These are phyloP conservation scores for Trametes cubensis DNA, from an alignment of 768 basidiomycete species.

Conservation along the genomic window DNA sequence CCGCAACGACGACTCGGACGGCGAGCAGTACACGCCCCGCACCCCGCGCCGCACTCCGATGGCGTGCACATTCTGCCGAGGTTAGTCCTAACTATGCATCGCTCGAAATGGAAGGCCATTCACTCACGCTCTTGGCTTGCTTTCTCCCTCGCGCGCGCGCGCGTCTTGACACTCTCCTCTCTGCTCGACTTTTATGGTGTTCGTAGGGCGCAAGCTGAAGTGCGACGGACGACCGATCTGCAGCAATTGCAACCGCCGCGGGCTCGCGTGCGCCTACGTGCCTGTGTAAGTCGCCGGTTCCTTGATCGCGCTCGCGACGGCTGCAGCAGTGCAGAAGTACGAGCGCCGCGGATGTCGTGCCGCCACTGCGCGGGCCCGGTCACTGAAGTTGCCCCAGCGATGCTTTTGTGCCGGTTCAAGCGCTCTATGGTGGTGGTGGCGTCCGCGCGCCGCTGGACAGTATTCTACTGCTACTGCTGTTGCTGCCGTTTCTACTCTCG, in stretches of 20 bases:
- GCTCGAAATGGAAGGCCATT: too few relatives aligned
- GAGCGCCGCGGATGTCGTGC: too few relatives aligned
- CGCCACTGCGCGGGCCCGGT: too few relatives aligned
- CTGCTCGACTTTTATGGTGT: neutral
- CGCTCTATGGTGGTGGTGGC: neutral
- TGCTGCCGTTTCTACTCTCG: too few relatives aligned
- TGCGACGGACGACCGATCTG: slow-evolving; percentile 74
- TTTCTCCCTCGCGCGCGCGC: too few relatives aligned
- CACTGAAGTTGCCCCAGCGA: too few relatives aligned
- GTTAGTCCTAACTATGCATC: slow-evolving; percentile 37
- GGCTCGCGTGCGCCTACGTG: slow-evolving; percentile 58
- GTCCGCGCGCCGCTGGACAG: neutral
- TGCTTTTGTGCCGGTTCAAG: too few relatives aligned
- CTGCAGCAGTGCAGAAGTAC: neutral
- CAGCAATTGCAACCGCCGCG: slow-evolving; percentile 64
- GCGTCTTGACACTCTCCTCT: neutral
- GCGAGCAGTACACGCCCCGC: slow-evolving; percentile 30
- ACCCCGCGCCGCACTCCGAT: slow-evolving; percentile 58
- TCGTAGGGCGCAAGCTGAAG: slow-evolving; percentile 69
- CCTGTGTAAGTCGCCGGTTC: slow-evolving; percentile 57
- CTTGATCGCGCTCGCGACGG: neutral
- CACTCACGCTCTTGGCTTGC: too few relatives aligned
- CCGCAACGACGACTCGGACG: slow-evolving; percentile 31
- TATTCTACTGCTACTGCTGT: neutral
- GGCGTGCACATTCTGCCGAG: slow-evolving; percentile 77